A percentile compares a stretch with the other conserved stretches of the same genome.
These are phyloP conservation scores for Paraphoma sp. DNA, from an alignment of 2,329 filamentous ascomycete species.

Conservation along the genomic window DNA sequence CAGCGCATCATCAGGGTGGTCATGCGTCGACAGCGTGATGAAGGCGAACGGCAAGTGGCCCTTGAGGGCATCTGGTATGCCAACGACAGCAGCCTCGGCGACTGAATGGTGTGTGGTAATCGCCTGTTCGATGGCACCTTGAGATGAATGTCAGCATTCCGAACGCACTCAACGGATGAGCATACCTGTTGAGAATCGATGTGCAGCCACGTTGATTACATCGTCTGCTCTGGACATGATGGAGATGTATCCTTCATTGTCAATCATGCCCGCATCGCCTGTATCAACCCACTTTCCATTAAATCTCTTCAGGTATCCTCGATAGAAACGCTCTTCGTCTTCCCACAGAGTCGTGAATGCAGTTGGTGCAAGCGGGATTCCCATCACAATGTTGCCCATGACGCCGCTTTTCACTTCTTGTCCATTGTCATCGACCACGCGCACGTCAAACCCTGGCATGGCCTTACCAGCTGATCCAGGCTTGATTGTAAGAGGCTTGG, in stretches of 20 bases:
- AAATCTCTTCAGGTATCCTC: slow-evolving; percentile 84
- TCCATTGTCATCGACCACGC: slow-evolving; percentile 82
- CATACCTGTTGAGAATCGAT: slow-evolving; percentile 78
- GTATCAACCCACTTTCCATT: slow-evolving; percentile 85
- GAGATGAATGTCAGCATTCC: no score
- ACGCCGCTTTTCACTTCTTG: slow-evolving; percentile 71
- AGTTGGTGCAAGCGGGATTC: slow-evolving; percentile 81
- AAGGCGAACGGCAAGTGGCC: slow-evolving; percentile 94
- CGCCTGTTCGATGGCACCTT: slow-evolving; percentile 82
- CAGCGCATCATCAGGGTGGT: slow-evolving; percentile 60
- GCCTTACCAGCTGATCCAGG: slow-evolving; percentile 89
- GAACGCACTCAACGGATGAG: no score
- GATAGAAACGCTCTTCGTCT: slow-evolving; percentile 85
- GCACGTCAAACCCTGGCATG: slow-evolving; percentile 90
- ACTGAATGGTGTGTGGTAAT: slow-evolving; percentile 81
- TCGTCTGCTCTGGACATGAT: slow-evolving; percentile 76
- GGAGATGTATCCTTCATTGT: slow-evolving; percentile 71
- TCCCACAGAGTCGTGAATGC: slow-evolving; percentile 86
- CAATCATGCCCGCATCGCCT: slow-evolving; percentile 87
- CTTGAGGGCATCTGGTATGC: slow-evolving; percentile 84
- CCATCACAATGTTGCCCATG: slow-evolving; percentile 93
- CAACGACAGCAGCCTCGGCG: slow-evolving; percentile 85
- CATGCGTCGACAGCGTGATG: slow-evolving; percentile 65
- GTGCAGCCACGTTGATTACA: slow-evolving; percentile 94
- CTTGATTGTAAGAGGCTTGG: slow-evolving; percentile 67